phyloP scores from a whole-genome alignment of 805 yeast species.

The Wickerhamiella slavikovae region DNA sequence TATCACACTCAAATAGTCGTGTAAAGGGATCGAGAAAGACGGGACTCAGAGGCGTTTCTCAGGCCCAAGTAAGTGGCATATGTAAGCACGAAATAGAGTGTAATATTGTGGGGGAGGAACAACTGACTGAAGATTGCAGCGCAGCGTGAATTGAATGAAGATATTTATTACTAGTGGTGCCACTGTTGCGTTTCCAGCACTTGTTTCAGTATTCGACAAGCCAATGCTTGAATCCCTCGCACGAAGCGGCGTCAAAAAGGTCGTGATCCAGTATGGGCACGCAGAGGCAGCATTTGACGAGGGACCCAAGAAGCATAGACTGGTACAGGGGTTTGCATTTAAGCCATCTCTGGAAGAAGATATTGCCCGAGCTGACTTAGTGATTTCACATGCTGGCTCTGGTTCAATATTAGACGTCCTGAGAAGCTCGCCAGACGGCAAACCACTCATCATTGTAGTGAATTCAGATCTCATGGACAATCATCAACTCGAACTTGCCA shows the following conservation, averaged over 20 bases:
- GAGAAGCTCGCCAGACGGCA: constrained; percentile 20
- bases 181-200: constrained; percentile 53
- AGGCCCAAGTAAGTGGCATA: too few species aligned
- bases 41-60: too few species aligned
- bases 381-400: constrained; percentile 79
- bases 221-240: constrained; percentile 21
- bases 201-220: constrained; percentile 28
- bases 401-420: constrained; percentile 77
- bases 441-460: constrained; percentile 46
- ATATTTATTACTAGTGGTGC: constrained; percentile 71
- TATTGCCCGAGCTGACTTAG: constrained; percentile 31
- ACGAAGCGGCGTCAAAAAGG: constrained; percentile 19
- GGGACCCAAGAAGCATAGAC: constrained; percentile 1
- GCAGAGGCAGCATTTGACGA: constrained; percentile 14
- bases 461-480: constrained; percentile 65
- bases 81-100: too few species aligned
- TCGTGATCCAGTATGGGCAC: constrained; percentile 44
- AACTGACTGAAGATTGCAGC: background rate
- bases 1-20: too few species aligned
- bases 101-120: too few species aligned
- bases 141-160: constrained; percentile 4
- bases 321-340: constrained; percentile 28
- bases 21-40: too few species aligned
- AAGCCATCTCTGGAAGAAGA: constrained; percentile 22
- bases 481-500: constrained; percentile 65